Conservation (phyloP, 2,329 filamentous ascomycete species). For the Hortaea werneckii region DNA sequence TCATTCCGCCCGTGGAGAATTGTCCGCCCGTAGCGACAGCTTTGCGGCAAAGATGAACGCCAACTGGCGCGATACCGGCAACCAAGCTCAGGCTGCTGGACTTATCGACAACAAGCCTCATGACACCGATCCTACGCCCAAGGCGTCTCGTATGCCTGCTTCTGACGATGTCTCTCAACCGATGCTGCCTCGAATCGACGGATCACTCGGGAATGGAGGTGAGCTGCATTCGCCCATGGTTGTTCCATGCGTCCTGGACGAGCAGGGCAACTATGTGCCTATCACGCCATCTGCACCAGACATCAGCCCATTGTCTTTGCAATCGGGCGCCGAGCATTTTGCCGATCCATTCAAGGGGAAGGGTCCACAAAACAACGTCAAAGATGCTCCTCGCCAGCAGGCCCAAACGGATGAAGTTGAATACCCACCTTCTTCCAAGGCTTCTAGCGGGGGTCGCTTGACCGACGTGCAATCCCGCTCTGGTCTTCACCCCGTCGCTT, state of each 20-base stretch:
- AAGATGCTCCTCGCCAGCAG: background rate
- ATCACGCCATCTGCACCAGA: background rate
- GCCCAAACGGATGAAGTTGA: background rate
- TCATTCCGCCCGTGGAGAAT: background rate
- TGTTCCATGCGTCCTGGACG: constrained; percentile 2
- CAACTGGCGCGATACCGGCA: constrained; percentile 1
- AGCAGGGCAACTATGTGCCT: constrained; percentile 2
- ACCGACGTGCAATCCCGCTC: too few species aligned
- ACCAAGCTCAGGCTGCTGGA: background rate
- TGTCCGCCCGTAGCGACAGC: background rate
- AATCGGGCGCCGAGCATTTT: background rate
- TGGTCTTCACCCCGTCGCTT: background rate
- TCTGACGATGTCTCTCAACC: background rate
- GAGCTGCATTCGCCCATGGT: background rate
- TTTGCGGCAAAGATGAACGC: background rate
- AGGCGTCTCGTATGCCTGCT: background rate
- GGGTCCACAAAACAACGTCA: background rate
- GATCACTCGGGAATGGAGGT: background rate
- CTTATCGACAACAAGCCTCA: background rate
- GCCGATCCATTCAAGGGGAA: background rate
- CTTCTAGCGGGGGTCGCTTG: background rate
- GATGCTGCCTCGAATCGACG: constrained; percentile 3
- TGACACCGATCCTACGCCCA: background rate
- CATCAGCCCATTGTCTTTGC: background rate
- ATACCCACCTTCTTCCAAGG: background rate